Evolutionary conservation across 805 yeast species (phyloP), one percentile per base, ranked within the genome.

Genomic region (Candida xiaguanensis): DNA sequence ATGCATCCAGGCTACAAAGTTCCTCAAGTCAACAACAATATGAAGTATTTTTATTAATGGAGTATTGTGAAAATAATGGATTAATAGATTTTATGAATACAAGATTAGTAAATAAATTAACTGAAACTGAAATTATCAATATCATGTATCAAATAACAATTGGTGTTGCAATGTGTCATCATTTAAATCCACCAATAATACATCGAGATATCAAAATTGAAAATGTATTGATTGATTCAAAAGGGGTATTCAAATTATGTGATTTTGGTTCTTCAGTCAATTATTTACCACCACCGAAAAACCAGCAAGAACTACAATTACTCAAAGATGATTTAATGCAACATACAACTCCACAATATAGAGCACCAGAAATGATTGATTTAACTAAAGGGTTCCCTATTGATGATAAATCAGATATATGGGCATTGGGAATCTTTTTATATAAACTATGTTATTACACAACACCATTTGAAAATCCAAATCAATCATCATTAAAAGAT

Each of bases 291-390:
- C 80, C 82, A 1, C 89, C 95, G 4, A 63, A 70, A 35, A 77
- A 70, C 40, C 68, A 75, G 2, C 80, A 78, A 40, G 90, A 85
- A 49, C 65, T 80, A 33, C 70, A 74, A 34, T 59, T 66, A 22
- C 63, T 85, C 20, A 82, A 78, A 48, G 77, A 80, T 43, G 93
- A 85, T 56, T 74, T 85, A 29, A 62, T 84, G 73, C 81, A 77
- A 41, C 85, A 85, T 58, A 85, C 95, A 1, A 85, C 95, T 0
- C 90, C 95, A 0, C 95, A 85, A 54, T 85, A 85, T 55, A 68
- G 95, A 47, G 70, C 89, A 3, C 95, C 95, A 3, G 95, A 85
- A 59, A 85, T 85, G 93, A 66, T 85, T 22, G 91, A 85, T 52
- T 64, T 85, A 24, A 72, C 77, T 36, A 71, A 77, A 42, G 80